Evolutionary conservation across 352 stramenopile species (phyloP), one percentile per base, ranked within the genome.

Genomic region (Globisporangium acanthophoron): DNA sequence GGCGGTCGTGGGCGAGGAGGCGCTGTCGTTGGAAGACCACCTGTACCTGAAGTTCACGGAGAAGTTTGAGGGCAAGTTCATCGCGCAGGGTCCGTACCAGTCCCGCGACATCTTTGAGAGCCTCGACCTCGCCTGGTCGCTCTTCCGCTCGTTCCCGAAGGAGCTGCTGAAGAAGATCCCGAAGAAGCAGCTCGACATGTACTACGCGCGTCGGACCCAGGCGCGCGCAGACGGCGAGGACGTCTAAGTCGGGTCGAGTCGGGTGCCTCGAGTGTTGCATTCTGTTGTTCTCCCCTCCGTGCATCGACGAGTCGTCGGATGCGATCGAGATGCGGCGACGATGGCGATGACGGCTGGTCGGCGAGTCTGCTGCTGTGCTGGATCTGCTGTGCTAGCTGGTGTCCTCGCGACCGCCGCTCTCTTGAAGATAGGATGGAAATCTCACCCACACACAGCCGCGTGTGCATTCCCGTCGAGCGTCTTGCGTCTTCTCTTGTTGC

Each of bases 111-210:
- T 99, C 74, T 99, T 98, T 69, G 96, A 99, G 75, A 99, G 93
- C 55, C 78, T 99, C 51, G 97, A 99, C 64, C 76, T 99, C 41
- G 97, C 97, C 39, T 99, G 97, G 97, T 97, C 89, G 66, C 96
- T 99, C 59, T 96, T 99, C 71, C 90, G 97, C 65, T 95, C 96
- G 13, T 99, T 99, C 91, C 96, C 96, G 52, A 98, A 98, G 79
- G 96, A 99, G 63, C 75, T 99, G 67, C 84, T 99, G 59, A 99
- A 99, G 88, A 99, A 99, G 88, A 99, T 99, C 74, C 96, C 97
- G 51, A 98, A 98, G 87, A 98, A 99, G 82, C 95, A 98, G 64
- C 69, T 99, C 56, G 96, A 99, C 74, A 79, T 85, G 64, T 99
- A 97, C 76, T 99, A 99, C 77, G 94, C 94, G 56, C 90, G 96